Base-by-base conservation (phyloP, 805 yeast genomes). In the Suhomyces sp. region DNA sequence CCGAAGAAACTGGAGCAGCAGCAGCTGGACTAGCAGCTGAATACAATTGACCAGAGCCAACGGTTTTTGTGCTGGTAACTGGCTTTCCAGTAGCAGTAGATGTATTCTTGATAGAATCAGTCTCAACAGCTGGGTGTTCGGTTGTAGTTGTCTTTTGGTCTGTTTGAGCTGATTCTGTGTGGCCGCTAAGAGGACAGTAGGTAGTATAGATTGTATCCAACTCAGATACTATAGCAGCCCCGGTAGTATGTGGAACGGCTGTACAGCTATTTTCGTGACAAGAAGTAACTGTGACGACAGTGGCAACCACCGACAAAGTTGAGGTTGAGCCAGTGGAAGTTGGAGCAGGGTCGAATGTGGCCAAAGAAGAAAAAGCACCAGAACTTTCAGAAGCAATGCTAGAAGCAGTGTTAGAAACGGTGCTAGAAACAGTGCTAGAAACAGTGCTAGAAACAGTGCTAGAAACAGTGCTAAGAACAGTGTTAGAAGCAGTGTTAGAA, bases 181-280 rank as follows among this genome's bases (percentile, higher is more conserved):
- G 54, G 20, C 41, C 25, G n/a, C 29, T 41, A 41, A 41, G 47
- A 20, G 45, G 45, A n/a, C 45, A 47, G 43, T 47, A 54, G 4
- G 57, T 54, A 29, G 53, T 49, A 35, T 51, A 54, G 22, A 45
- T 48, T n/a, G 55, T 54, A 31, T 49, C 51, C 10, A 45, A 29
- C 7, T 62, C 63, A 52, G 72, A 68, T 54, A 69, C 66, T 45
- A 73, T 68, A 59, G 75, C 69, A 35, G 67, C 52, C 60, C 73
- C 73, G 43, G 75, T 70, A 55, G 72, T 68, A 3, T 43, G 49
- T 43, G 63, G 54, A 19, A 53, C 55, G 7, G 39, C 46, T 6
- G 49, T n/a, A 52, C 77, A 71, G 41, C 50, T 57, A 62, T 66
- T 51, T 53, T 64, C 63, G 20, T 65, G 56, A 57, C 76, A 71